Percentiles rank a stretch among this genome's conserved stretches.
Conservation (phyloP, 176 grass and related monocot species). For the Musa itinerans region DNA sequence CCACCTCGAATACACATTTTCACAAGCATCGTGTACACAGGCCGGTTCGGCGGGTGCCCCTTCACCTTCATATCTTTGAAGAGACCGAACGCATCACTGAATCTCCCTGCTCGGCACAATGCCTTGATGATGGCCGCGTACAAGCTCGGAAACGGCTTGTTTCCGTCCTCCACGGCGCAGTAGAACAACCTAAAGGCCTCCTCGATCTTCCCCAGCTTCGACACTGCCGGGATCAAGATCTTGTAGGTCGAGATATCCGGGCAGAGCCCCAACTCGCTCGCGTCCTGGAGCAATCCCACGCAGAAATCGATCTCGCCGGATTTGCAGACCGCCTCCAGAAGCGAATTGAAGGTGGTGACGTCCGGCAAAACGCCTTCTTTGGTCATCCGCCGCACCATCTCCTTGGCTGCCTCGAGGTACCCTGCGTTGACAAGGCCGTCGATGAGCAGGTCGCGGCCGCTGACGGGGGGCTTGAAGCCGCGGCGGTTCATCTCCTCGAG, state of each 20-base stretch:
- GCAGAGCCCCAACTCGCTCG: conserved; percentile 55
- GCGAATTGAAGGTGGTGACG: conserved; percentile 76
- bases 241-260: conserved; percentile 96
- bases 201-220: conserved; percentile 73
- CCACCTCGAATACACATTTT: conserved; percentile 85
- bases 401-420: conserved; percentile 68
- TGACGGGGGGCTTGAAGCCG: conserved; percentile 70
- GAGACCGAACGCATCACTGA: conserved; percentile 62
- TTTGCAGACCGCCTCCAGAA: conserved; percentile 64
- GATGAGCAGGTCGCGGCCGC: conserved; percentile 71
- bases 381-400: conserved; percentile 78
- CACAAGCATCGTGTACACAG: conserved; percentile 89
- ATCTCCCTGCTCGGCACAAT: conserved; percentile 67
- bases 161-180: conserved; percentile 58
- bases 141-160: conserved; percentile 73
- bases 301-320: conserved; percentile 54
- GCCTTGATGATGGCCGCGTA: conserved; percentile 87
- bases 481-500: conserved; percentile 80
- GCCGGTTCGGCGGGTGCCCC: conserved; percentile 59
- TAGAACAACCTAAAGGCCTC: conserved; percentile 73
- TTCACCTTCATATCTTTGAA: conserved; percentile 79
- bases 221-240: conserved; percentile 69
- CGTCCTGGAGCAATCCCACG: conserved; percentile 52
- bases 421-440: conserved; percentile 79
- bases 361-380: conserved; percentile 93